A percentile compares a stretch with the other conserved stretches of the same genome.
Conservation (phyloP, 23 red algal species). For the Agarophyton chilense region DNA sequence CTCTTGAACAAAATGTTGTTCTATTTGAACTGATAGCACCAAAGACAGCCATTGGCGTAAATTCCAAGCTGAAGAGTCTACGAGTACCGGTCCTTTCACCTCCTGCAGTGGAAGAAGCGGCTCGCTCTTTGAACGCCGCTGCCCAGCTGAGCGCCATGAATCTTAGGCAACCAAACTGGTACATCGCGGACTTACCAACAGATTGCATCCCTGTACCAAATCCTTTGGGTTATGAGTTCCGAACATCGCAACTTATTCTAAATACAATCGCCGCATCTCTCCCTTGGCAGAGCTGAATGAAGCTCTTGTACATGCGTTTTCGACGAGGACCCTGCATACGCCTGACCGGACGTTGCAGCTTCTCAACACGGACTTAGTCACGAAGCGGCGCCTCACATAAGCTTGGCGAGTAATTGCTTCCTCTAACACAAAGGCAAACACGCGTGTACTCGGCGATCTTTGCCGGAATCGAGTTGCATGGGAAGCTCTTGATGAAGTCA, state of each 20-base stretch:
- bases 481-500: constrained; percentile 6
- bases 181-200: constrained; percentile 40
- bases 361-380: constrained; percentile 21
- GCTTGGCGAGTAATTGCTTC: constrained; percentile 22
- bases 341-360: background rate
- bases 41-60: background rate
- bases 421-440: constrained; percentile 21
- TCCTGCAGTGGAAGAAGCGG: background rate
- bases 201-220: background rate
- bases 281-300: constrained; percentile 49
- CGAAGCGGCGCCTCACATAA: constrained; percentile 28
- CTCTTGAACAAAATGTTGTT: background rate
- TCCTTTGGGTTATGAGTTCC: background rate
- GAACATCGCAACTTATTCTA: background rate
- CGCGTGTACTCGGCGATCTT: constrained; percentile 2
- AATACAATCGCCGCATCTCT: constrained; percentile 33
- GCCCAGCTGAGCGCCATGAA: constrained; percentile 47
- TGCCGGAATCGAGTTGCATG: constrained; percentile 17
- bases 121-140: constrained; percentile 17
- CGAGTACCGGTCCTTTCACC: background rate
- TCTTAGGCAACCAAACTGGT: constrained; percentile 17
- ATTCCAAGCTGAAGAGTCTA: background rate
- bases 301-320: background rate
- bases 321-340: background rate
- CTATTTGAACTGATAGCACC: constrained; percentile 50